These are phyloP conservation scores for Tetracladium maxilliforme DNA, from an alignment of 2,329 filamentous ascomycete genomes.

Conservation along the genomic window DNA sequence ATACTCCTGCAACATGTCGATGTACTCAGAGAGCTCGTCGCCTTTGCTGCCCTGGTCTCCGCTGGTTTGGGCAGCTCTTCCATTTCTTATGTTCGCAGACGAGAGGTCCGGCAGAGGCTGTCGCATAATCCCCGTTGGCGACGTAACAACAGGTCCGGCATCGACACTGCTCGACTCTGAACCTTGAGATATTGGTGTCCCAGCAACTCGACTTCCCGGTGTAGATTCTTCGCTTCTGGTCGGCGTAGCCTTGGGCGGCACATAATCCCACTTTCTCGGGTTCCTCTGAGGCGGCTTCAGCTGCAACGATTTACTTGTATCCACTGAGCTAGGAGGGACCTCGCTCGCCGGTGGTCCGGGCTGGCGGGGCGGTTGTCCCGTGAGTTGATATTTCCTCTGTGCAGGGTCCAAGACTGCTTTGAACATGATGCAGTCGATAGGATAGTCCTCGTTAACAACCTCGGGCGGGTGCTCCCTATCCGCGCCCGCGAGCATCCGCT, in stretches of 20 bases:
- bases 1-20: slow-evolving; percentile 44
- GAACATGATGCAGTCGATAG: slow-evolving; percentile 51
- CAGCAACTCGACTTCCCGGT: too few relatives aligned
- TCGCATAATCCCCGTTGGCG: background rate
- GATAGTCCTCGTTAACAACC: slow-evolving; percentile 57
- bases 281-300: slow-evolving; percentile 29
- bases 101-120: background rate
- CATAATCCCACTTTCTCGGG: slow-evolving; percentile 21
- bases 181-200: too few relatives aligned
- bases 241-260: slow-evolving; percentile 21
- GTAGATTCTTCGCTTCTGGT: slow-evolving; percentile 17
- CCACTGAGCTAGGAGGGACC: too few relatives aligned
- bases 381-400: slow-evolving; percentile 42
- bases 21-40: slow-evolving; percentile 50
- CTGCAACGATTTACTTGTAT: slow-evolving; percentile 22
- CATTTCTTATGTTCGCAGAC: too few relatives aligned
- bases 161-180: background rate
- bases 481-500: slow-evolving; percentile 36
- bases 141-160: slow-evolving; percentile 1
- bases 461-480: slow-evolving; percentile 15
- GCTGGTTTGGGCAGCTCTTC: too few relatives aligned
- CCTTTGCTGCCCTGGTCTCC: too few relatives aligned
- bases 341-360: too few relatives aligned
- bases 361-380: too few relatives aligned
- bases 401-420: slow-evolving; percentile 39